These are phyloP conservation scores for Chalaropsis thielavioides DNA, from an alignment of 2,329 filamentous ascomycete species.

Conservation along the genomic window DNA sequence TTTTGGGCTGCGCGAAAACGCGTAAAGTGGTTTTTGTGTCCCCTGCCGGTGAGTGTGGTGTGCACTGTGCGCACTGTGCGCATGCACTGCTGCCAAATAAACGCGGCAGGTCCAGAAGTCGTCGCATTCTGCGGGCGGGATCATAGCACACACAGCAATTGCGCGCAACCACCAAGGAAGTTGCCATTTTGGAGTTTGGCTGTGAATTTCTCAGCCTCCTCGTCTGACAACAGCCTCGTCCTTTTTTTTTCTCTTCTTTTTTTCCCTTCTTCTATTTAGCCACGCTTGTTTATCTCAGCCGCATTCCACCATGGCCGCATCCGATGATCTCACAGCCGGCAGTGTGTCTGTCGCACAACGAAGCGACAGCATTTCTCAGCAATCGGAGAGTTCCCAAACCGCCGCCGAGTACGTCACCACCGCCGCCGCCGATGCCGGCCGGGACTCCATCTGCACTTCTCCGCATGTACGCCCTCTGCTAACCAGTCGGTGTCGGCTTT, in stretches of 20 bases:
- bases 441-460: neutral
- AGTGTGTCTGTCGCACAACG: constrained; percentile 25
- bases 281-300: neutral
- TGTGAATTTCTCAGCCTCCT: neutral
- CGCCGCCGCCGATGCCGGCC: neutral
- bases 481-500: constrained; percentile 12
- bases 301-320: constrained; percentile 1
- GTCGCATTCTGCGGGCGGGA: neutral
- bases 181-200: neutral
- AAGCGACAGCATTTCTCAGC: constrained; percentile 45
- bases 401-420: constrained; percentile 45
- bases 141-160: neutral
- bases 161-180: neutral
- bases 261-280: neutral
- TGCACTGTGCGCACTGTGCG: neutral
- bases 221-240: neutral
- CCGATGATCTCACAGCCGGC: constrained; percentile 3
- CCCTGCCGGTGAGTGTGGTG: neutral
- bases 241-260: neutral
- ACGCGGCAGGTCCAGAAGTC: neutral
- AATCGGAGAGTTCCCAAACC: constrained; percentile 52
- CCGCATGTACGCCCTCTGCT: neutral
- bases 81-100: neutral
- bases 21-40: constrained; percentile 26
- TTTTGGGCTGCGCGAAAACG: constrained; percentile 19